Evolutionary conservation across 768 basidiomycete species (phyloP), one percentile per base, ranked within the genome.

Genomic region (Cantharellus cinnabarinus): DNA sequence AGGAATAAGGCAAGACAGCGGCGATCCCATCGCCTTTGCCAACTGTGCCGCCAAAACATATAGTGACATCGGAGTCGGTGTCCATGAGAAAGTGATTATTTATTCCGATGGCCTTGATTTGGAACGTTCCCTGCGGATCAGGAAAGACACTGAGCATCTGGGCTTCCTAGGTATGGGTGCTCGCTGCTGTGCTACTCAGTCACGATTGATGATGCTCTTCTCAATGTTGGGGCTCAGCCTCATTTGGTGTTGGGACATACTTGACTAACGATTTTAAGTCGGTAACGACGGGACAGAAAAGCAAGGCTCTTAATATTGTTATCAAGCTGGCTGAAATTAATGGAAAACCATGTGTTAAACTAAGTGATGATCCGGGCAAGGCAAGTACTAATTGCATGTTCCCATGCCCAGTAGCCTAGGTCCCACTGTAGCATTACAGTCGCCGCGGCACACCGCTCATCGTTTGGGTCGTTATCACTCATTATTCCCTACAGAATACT

Each of bases 241-340:
- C 83, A 0, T 98, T 90, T 67, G 95, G 95, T 4, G 90, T 98
- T 50, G 95, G 95, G 0, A 99, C 95, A 0, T 83, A 76, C 68
- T 70, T 97, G 4, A 89, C 90, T 14, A 97, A 95, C 66, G 91
- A 95, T 69, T 95, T 93, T 71, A 48, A 55, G 1, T 61, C 63
- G 35, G 29, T 29, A 65, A 66, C 64, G 68, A 48, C 72, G 73
- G 40, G 73, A 70, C 77, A 78, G 66, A 79, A 79, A 70, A 89
- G 85, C 71, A 85, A 80, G 66, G 78, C 89, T 29, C 68, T 95
- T 62, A 95, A 94, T 66, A 97, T 98, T 67, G 94, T 99, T 55
- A 91, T 97, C 71, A 97, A 97, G 66, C 74, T 99, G 4, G 77
- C 79, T 42, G 76, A 79, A 51, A 82, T 95, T 7, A 74, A 87